phyloP scores from a whole-genome alignment of 768 basidiomycete genomes.

The Cantharellus anzutake region DNA sequence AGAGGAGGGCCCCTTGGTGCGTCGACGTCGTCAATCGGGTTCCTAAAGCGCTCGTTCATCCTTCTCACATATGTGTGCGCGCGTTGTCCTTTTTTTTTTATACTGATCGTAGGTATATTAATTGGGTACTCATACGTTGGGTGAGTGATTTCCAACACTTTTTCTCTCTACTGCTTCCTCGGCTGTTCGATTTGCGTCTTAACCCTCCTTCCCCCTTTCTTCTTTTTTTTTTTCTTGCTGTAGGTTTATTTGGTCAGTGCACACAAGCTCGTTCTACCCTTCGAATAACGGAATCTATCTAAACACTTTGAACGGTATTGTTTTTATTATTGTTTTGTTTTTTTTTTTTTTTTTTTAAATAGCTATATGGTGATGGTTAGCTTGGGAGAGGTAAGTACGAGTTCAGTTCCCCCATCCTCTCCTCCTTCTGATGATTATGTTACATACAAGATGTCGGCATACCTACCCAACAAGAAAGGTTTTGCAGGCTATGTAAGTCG shows the following conservation, averaged over 20 bases:
- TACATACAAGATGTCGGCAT: constrained; percentile 32
- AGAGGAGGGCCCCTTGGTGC: constrained; percentile 18
- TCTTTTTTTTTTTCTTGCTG: background rate
- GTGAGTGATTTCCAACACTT: constrained; percentile 15
- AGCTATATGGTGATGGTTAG: constrained; percentile 32
- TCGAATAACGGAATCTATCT: background rate
- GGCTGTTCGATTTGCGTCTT: too few relatives aligned
- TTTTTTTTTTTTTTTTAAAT: too few relatives aligned
- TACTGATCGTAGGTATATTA: constrained; percentile 12
- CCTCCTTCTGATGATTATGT: background rate
- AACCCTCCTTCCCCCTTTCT: constrained; percentile 22
- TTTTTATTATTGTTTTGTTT: too few relatives aligned
- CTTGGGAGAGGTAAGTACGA: constrained; percentile 14
- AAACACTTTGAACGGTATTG: background rate
- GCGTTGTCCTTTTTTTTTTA: background rate
- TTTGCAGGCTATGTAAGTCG: constrained; percentile 25
- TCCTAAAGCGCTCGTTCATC: background rate
- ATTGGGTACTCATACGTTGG: constrained; percentile 30
- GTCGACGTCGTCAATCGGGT: too few relatives aligned
- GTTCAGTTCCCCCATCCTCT: background rate
- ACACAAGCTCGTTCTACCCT: background rate
- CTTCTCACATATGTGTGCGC: background rate
- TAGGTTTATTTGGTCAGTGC: background rate
- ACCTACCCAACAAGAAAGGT: constrained; percentile 13
- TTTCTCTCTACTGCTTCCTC: too few relatives aligned